Conservation (phyloP, 257 asterid species). For the Craterostigma plantagineum region DNA sequence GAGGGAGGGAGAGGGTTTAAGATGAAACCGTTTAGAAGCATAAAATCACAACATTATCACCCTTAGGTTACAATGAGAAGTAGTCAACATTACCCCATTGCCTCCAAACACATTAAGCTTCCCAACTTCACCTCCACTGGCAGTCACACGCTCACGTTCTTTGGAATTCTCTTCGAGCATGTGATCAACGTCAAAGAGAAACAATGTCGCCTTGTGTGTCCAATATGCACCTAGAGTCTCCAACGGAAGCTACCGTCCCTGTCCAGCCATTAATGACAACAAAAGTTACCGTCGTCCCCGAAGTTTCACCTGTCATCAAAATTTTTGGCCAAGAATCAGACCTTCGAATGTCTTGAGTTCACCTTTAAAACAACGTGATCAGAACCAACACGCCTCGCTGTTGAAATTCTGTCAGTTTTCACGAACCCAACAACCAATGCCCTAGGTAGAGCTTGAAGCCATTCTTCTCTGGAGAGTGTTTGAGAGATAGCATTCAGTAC, state of each 20-base stretch:
- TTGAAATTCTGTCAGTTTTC: slow-evolving; percentile 2
- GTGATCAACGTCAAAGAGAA: slow-evolving; percentile 59
- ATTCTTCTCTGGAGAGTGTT: neutral
- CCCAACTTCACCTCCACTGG: slow-evolving; percentile 88
- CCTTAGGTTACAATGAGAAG: neutral
- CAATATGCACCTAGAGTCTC: slow-evolving; percentile 79
- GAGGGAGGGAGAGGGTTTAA: too few relatives aligned
- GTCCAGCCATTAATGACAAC: slow-evolving; percentile 81
- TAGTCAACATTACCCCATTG: slow-evolving; percentile 26
- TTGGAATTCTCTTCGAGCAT: slow-evolving; percentile 75
- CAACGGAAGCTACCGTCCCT: slow-evolving; percentile 81
- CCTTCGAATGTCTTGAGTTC: neutral
- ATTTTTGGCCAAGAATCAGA: neutral
- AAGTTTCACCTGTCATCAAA: slow-evolving; percentile 44
- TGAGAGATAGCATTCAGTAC: neutral
- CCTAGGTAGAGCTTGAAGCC: slow-evolving; percentile 3
- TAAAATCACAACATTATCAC: neutral
- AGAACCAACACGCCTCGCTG: neutral
- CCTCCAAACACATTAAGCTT: slow-evolving; percentile 60
- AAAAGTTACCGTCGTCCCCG: slow-evolving; percentile 85
- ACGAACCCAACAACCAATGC: slow-evolving; percentile 2
- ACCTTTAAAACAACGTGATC: neutral
- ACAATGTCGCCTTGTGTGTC: slow-evolving; percentile 56
- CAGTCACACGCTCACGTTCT: slow-evolving; percentile 69
- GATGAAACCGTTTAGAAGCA: neutral